phyloP scores from a whole-genome alignment of 2,329 filamentous ascomycete genomes.

The Aspergillus versicolor region DNA sequence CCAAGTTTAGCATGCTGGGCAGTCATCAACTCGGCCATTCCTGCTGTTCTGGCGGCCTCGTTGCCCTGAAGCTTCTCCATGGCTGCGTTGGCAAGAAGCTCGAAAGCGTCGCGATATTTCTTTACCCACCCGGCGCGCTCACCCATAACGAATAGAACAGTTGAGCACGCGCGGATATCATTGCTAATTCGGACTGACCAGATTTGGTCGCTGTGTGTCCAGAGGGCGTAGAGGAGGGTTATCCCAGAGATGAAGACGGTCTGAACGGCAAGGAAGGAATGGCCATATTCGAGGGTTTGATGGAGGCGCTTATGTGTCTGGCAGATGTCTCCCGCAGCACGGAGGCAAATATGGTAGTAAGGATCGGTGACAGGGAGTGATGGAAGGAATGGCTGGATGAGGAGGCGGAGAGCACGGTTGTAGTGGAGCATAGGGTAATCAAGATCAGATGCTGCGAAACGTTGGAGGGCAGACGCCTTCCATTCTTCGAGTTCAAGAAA shows the following conservation, averaged over 20 bases:
- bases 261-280: conserved; percentile 40
- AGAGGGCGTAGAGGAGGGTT: conserved; percentile 37
- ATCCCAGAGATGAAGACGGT: conserved; percentile 41
- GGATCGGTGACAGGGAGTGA: conserved; percentile 48
- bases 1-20: conserved; percentile 28
- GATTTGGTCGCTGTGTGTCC: conserved; percentile 45
- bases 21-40: conserved; percentile 43
- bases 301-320: conserved; percentile 39
- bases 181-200: conserved; percentile 52
- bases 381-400: conserved; percentile 53
- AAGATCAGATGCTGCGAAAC: conserved; percentile 38
- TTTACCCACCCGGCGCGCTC: conserved; percentile 51
- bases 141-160: conserved; percentile 52
- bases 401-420: conserved; percentile 50
- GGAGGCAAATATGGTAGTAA: conserved; percentile 46
- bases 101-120: conserved; percentile 50
- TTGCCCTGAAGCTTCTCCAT: conserved; percentile 48
- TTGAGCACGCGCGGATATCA: conserved; percentile 50
- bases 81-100: conserved; percentile 47
- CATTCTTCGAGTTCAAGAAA: conserved; percentile 49
- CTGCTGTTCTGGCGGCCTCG: conserved; percentile 32
- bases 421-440: conserved; percentile 53
- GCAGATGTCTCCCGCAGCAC: conserved; percentile 38
- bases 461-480: conserved; percentile 40
- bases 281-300: conserved; percentile 39